Base-by-base conservation (phyloP, 2,329 filamentous ascomycete genomes). In the Cercospora sp. region DNA sequence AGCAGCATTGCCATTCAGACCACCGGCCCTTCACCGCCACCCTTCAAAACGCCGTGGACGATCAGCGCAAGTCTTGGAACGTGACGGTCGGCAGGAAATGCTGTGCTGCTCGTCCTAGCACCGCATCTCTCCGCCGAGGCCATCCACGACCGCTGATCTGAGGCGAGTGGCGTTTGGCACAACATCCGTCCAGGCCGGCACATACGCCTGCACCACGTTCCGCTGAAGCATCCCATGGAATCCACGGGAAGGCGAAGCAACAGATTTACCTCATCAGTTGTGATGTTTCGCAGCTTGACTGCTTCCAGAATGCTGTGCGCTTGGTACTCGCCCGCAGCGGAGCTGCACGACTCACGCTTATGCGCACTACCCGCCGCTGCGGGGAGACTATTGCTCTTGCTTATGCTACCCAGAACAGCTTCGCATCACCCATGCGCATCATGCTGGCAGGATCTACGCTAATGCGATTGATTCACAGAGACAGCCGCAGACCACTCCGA, bases 401-500 rank as follows among this genome's bases (percentile, higher is more conserved):
- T 18, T n/a, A 33, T 31, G 53, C 53, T 18, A 18, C 26, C 53
- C 26, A n/a, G 53, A n/a, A 23, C 30, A 51, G 18, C 45, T 58
- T 28, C 53, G 26, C 26, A 31, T 31, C 23, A 16, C 12, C 23
- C 51, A 28, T 31, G 23, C 53, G 23, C 53, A 31, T 28, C 26
- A 28, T 31, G 53, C 18, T 57, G 48, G 36, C 33, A 13, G 18
- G 18, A 57, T 28, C 1, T 16, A 31, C 33, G 51, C 62, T 64
- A 58, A 64, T 42, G 51, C 48, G n/a, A 57, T 39, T 55, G 45
- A 57, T 39, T 20, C 42, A 45, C 62, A 64, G 62, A 57, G 65
- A 30, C 39, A 48, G 45, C n/a, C 65, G 30, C 59, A 64, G 64
- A 61, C 64, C 16, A 42, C 67, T 28, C 63, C 70, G 26, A 71